Percentiles rank a stretch among this genome's conserved stretches.
These are phyloP conservation scores for Phaffomyces opuntiae DNA, from an alignment of 805 yeast genomes.

Conservation along the genomic window DNA sequence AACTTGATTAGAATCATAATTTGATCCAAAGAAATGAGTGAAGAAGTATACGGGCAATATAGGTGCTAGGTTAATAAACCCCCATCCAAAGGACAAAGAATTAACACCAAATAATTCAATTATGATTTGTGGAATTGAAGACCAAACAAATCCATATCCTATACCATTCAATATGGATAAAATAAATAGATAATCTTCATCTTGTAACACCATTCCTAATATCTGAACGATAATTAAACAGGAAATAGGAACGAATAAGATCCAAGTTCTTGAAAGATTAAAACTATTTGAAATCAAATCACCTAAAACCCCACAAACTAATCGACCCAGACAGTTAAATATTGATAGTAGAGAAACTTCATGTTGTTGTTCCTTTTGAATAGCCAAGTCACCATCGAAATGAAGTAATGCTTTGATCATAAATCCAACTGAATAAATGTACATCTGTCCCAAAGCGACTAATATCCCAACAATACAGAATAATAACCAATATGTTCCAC, in stretches of 20 bases:
- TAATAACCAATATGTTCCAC: slow-evolving; percentile 42
- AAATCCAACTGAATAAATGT: slow-evolving; percentile 68
- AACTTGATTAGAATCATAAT: slow-evolving; percentile 45
- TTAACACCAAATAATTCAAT: slow-evolving; percentile 67
- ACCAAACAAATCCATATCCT: slow-evolving; percentile 68
- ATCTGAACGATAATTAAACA: slow-evolving; percentile 46
- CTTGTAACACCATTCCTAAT: slow-evolving; percentile 31
- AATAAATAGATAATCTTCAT: slow-evolving; percentile 35
- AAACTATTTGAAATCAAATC: slow-evolving; percentile 47
- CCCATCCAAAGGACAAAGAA: slow-evolving; percentile 68
- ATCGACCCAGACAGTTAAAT: slow-evolving; percentile 60
- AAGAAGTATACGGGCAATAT: slow-evolving; percentile 52
- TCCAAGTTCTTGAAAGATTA: slow-evolving; percentile 42
- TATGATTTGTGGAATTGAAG: slow-evolving; percentile 69
- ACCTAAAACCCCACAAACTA: slow-evolving; percentile 55
- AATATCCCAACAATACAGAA: slow-evolving; percentile 43
- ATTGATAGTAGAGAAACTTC: slow-evolving; percentile 71
- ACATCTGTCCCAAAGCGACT: slow-evolving; percentile 68
- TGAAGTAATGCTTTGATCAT: slow-evolving; percentile 45
- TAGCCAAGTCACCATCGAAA: slow-evolving; percentile 17
- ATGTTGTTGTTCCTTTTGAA: slow-evolving; percentile 53
- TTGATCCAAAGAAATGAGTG: slow-evolving; percentile 55
- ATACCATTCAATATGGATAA: slow-evolving; percentile 56
- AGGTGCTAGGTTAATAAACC: slow-evolving; percentile 61
- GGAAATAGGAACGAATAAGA: slow-evolving; percentile 45